phyloP scores from a whole-genome alignment of 1,284 basidiomycete species.

The Malassezia vespertilionis region DNA sequence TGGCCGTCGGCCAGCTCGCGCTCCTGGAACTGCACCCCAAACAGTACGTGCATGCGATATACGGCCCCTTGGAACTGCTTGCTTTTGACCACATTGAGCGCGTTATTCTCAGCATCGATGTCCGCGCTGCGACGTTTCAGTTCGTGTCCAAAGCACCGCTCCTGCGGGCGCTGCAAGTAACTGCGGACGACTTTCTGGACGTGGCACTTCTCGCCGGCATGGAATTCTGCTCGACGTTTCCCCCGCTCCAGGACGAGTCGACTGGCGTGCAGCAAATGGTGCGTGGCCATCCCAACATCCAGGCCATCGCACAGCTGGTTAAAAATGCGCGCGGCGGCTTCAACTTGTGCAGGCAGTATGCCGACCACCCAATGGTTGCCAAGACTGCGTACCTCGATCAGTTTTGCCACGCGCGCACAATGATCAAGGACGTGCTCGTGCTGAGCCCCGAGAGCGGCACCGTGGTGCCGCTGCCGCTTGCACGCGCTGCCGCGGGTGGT shows the following conservation, averaged over 20 bases:
- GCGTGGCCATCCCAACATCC: conserved; percentile 26
- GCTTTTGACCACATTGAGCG: conserved; percentile 77
- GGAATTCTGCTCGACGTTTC: conserved; percentile 70
- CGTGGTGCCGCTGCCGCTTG: conserved; percentile 76
- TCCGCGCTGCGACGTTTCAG: conserved; percentile 54
- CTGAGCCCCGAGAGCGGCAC: conserved; percentile 73
- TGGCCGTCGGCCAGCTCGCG: conserved; percentile 85
- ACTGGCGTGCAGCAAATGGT: conserved; percentile 21
- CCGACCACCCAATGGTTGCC: conserved; percentile 60
- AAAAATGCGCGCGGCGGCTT: conserved; percentile 36
- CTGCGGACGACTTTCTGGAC: conserved; percentile 88
- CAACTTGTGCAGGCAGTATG: conserved; percentile 30
- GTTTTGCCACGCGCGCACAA: conserved; percentile 77
- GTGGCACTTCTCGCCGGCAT: conserved; percentile 82
- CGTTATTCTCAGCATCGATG: conserved; percentile 69
- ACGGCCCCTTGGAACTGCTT: conserved; percentile 76
- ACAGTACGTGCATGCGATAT: conserved; percentile 88
- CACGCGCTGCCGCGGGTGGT: conserved; percentile 50
- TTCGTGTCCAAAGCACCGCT: conserved; percentile 72
- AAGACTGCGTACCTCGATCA: conserved; percentile 67
- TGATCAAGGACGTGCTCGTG: conserved; percentile 85
- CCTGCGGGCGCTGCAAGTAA: conserved; percentile 63
- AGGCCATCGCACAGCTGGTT: conserved; percentile 49
- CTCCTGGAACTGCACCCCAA: conserved; percentile 88
- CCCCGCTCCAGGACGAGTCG: conserved; percentile 57